Conservation (phyloP, 352 stramenopile genomes). For the Phytophthora chlamydospora region DNA sequence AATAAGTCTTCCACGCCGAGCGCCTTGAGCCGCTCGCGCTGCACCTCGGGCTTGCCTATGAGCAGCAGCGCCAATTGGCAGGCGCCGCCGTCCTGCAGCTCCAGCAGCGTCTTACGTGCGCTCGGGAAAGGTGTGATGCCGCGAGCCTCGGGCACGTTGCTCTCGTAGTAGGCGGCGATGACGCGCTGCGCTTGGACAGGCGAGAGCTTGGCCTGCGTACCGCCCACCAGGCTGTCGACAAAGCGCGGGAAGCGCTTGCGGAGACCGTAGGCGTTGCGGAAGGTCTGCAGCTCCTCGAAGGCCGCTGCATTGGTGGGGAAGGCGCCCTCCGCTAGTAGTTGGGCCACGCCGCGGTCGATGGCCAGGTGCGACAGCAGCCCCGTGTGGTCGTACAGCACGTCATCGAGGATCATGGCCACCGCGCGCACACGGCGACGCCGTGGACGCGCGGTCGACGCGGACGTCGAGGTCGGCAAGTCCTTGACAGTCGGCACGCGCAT, state of each 20-base stretch:
- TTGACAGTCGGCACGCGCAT: conserved; percentile 21
- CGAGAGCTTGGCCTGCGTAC: conserved; percentile 45
- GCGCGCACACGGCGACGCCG: conserved; percentile 65
- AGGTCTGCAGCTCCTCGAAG: conserved; percentile 77
- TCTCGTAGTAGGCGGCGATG: conserved; percentile 80
- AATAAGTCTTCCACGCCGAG: conserved; percentile 74
- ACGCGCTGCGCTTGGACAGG: conserved; percentile 57
- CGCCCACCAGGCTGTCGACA: conserved; percentile 71
- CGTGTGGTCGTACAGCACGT: conserved; percentile 88
- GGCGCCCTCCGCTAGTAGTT: conserved; percentile 70
- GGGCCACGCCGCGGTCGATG: conserved; percentile 76
- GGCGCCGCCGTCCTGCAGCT: conserved; percentile 50
- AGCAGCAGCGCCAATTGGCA: conserved; percentile 76
- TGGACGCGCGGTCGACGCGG: conserved; percentile 4
- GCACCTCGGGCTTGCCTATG: conserved; percentile 76
- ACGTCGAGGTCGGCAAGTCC: background rate
- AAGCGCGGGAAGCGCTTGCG: conserved; percentile 87
- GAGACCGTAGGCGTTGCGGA: conserved; percentile 83
- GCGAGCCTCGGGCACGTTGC: conserved; percentile 70
- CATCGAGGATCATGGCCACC: conserved; percentile 86
- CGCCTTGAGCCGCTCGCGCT: conserved; percentile 74
- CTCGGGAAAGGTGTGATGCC: conserved; percentile 70
- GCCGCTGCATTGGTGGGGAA: conserved; percentile 72
- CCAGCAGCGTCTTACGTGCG: conserved; percentile 56
- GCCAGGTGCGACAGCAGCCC: conserved; percentile 80